Evolutionary conservation across 1,284 basidiomycete genomes (phyloP), one percentile per base, ranked within the genome.

Genomic region (Rhodotorula sp.): DNA sequence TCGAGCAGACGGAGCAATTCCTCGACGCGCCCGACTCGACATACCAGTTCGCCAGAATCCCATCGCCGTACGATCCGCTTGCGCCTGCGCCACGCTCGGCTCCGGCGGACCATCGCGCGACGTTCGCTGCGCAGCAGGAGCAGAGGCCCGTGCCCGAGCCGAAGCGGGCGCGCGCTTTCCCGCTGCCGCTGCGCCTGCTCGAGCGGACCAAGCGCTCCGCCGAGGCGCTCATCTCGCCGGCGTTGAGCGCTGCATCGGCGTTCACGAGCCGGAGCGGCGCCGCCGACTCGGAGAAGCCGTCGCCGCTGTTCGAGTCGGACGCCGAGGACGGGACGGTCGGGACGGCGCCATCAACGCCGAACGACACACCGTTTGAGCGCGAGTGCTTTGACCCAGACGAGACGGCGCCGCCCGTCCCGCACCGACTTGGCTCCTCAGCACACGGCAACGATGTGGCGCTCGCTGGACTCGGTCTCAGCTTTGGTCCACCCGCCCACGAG

Each of bases 331-430:
- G 42, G 0, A 68, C 65, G 56, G 58, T 56, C 16, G 64, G 66
- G 10, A 71, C 72, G 17, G 69, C 66, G 0, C 65, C 72, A 0
- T 68, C 69, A 44, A 71, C 72, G 27, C 72, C 72, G 23, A 70
- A 74, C 58, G 61, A 68, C 34, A 70, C 72, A 34, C 72, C 72
- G 13, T 13, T 48, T 1, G 45, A 66, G 23, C 66, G 61, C 23
- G 66, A 62, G 16, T 66, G 61, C 57, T 67, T 66, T 61, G 61
- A 67, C 19, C 46, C 50, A n/a, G 69, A 65, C 49, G 69, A 71
- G 13, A 42, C 25, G n/a, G 48, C 56, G 21, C 61, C 64, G 54
- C 60, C 64, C 1, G 53, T 64, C 17, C 66, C 60, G 42, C 66
- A 67, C 44, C 60, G 55, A 7, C 23, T 58, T 21, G 66, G 59